These are phyloP conservation scores for Sporothrix euskadiensis DNA, from an alignment of 2,329 filamentous ascomycete species.

Conservation along the genomic window DNA sequence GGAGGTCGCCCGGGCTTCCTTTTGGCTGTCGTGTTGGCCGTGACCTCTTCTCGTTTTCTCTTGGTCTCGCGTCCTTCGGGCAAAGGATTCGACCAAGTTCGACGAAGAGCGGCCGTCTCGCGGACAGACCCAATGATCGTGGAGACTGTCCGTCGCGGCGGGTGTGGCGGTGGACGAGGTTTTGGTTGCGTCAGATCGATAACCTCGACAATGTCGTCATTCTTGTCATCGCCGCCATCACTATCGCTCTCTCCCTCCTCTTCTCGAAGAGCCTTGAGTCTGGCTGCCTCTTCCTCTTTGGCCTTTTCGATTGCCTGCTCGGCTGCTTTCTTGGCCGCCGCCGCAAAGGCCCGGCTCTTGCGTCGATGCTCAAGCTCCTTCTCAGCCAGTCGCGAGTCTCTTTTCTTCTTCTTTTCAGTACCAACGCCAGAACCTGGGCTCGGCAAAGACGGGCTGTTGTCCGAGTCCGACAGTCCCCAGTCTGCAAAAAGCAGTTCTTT, in stretches of 20 bases:
- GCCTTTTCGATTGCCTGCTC: neutral
- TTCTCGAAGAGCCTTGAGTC: neutral
- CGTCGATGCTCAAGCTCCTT: constrained; percentile 42
- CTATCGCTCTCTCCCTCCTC: neutral
- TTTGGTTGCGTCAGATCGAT: constrained; percentile 11
- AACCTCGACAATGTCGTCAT: neutral
- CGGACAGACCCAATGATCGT: neutral
- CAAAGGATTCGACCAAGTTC: constrained; percentile 24
- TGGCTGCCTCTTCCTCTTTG: neutral
- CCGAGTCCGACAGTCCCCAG: constrained; percentile 21
- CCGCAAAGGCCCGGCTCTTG: constrained; percentile 36
- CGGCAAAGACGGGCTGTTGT: neutral
- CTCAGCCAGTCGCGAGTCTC: neutral
- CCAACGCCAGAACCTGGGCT: neutral
- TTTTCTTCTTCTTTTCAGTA: neutral
- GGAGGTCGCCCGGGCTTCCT: neutral
- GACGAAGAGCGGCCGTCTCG: constrained; percentile 12
- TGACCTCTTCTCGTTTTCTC: neutral
- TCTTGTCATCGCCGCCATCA: neutral
- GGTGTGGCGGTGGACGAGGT: constrained; percentile 26
- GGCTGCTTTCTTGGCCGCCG: constrained; percentile 15
- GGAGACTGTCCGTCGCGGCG: constrained; percentile 37
- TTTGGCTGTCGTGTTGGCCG: neutral
- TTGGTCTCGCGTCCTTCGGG: neutral
- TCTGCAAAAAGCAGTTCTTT: constrained; percentile 27